A percentile compares a stretch with the other conserved stretches of the same genome.
Evolutionary conservation across 192 early-diverging fungal species (phyloP).

Genomic region (Funneliformis geosporum): DNA sequence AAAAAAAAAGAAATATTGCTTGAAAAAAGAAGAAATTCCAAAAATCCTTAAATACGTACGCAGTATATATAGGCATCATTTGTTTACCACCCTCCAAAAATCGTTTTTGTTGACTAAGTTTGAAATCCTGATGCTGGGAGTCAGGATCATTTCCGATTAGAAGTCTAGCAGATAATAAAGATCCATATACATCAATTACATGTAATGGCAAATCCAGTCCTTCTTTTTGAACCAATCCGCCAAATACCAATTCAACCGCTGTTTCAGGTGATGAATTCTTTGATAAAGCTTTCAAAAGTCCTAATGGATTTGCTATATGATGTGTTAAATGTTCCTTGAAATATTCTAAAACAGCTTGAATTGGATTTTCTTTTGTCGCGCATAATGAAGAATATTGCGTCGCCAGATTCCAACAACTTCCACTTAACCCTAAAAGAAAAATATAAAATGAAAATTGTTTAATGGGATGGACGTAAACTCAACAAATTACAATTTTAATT

Average conservation of each 20-base stretch:
- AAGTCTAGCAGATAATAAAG: constrained; percentile 49
- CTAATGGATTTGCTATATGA: constrained; percentile 37
- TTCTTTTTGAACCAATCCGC: constrained; percentile 45
- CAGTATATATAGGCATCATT: constrained; percentile 80
- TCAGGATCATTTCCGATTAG: constrained; percentile 42
- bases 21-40: constrained; percentile 3
- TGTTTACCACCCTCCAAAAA: constrained; percentile 59
- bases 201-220: constrained; percentile 34
- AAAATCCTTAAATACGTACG: constrained; percentile 34
- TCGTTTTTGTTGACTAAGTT: constrained; percentile 54
- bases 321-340: constrained; percentile 36
- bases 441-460: constrained; percentile 28
- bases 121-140: constrained; percentile 50
- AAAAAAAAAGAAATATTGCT: background rate
- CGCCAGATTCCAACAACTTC: constrained; percentile 63
- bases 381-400: constrained; percentile 28
- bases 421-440: constrained; percentile 49
- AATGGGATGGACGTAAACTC: constrained; percentile 29
- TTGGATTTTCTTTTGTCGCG: constrained; percentile 1
- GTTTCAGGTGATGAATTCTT: constrained; percentile 36
- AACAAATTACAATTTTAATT: constrained; percentile 34
- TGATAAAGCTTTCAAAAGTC: constrained; percentile 34
- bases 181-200: constrained; percentile 64
- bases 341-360: constrained; percentile 34
- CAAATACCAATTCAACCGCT: constrained; percentile 47